Percentiles rank a stretch among this genome's conserved stretches.
Evolutionary conservation across 306 rosid species (phyloP).

Genomic region (Quercus bicolor): DNA sequence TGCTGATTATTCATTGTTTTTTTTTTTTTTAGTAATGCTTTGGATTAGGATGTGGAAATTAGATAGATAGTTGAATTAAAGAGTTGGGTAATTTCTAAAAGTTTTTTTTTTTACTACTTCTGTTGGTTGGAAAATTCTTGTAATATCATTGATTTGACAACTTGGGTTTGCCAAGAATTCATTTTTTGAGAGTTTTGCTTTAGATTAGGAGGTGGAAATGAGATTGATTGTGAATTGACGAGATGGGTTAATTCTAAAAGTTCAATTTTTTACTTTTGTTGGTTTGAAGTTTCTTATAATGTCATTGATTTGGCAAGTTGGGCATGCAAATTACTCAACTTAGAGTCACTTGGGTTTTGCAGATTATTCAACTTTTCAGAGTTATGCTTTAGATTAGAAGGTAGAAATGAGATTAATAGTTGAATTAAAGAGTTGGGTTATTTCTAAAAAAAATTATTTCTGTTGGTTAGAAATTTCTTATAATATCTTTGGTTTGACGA

Average conservation of each 20-base stretch:
- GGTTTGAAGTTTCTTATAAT: neutral
- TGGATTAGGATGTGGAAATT: neutral
- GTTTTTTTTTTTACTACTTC: neutral
- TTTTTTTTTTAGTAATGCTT: neutral
- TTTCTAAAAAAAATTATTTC: neutral
- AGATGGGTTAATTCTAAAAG: neutral
- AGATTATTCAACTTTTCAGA: constrained; percentile 24
- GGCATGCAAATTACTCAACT: neutral
- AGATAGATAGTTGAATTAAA: neutral
- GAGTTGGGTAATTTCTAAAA: neutral
- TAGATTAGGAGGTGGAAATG: too few species aligned
- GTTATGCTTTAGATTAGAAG: neutral
- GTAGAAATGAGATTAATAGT: neutral
- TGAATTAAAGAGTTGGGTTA: neutral
- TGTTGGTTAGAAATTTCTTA: neutral
- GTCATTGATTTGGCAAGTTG: too few species aligned
- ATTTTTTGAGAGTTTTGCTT: too few species aligned
- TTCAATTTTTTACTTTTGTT: neutral
- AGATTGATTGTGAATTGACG: too few species aligned
- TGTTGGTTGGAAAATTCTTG: neutral
- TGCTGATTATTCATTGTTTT: neutral
- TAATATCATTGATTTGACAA: too few species aligned
- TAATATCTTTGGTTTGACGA: too few species aligned
- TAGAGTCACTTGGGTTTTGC: constrained; percentile 36
- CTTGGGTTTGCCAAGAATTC: too few species aligned